These are phyloP conservation scores for Lobulomyces angularis DNA, from an alignment of 192 early-diverging fungal genomes.

Conservation along the genomic window DNA sequence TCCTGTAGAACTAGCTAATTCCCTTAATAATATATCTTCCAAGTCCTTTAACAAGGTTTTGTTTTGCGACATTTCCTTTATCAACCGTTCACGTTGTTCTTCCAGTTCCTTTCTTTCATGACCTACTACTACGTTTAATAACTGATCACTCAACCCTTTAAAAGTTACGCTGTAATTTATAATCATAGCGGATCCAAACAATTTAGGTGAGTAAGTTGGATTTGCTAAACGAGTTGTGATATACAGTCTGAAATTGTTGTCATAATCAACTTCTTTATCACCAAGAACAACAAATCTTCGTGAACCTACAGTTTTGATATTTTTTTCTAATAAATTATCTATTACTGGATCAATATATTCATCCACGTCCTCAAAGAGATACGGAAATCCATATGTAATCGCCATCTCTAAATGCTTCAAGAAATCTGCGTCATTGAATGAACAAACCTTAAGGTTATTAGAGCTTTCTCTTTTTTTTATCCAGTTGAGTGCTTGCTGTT, in stretches of 20 bases:
- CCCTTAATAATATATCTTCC: slow-evolving; percentile 44
- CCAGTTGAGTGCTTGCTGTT: slow-evolving; percentile 49
- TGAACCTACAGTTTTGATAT: slow-evolving; percentile 32
- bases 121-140: slow-evolving; percentile 48
- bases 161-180: slow-evolving; percentile 55
- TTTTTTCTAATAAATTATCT: slow-evolving; percentile 51
- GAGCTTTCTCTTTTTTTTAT: slow-evolving; percentile 42
- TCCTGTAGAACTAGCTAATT: slow-evolving; percentile 46
- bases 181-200: slow-evolving; percentile 48
- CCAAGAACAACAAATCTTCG: slow-evolving; percentile 43
- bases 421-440: slow-evolving; percentile 48
- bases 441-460: slow-evolving; percentile 43
- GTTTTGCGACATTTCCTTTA: slow-evolving; percentile 43
- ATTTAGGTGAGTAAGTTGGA: slow-evolving; percentile 43
- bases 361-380: slow-evolving; percentile 52
- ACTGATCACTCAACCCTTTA: slow-evolving; percentile 46
- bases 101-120: slow-evolving; percentile 46
- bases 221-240: slow-evolving; percentile 40
- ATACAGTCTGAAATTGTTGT: slow-evolving; percentile 43
- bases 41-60: slow-evolving; percentile 41
- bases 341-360: slow-evolving; percentile 55
- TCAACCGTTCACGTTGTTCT: slow-evolving; percentile 43
- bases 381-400: slow-evolving; percentile 49
- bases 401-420: slow-evolving; percentile 54
- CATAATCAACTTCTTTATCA: slow-evolving; percentile 54